Evolutionary conservation across 2,329 filamentous ascomycete species (phyloP).

Genomic region (Colletotrichum tropicicola): DNA sequence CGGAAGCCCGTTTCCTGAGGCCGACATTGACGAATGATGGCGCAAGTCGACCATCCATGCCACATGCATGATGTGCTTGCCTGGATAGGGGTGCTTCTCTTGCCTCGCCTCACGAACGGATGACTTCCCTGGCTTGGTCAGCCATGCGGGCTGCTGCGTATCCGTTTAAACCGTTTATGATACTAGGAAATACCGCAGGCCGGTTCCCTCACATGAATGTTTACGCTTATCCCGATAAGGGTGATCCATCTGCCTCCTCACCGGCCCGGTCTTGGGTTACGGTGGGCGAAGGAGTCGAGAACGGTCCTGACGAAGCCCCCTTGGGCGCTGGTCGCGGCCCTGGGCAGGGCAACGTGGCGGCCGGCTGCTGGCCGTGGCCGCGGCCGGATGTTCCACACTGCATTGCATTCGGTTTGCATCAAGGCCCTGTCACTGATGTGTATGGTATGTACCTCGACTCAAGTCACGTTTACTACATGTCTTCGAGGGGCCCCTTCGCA

Average conservation of each 20-base stretch:
- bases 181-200: constrained; percentile 34
- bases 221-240: constrained; percentile 9
- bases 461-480: neutral
- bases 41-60: neutral
- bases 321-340: constrained; percentile 17
- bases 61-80: constrained; percentile 6
- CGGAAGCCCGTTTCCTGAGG: constrained; percentile 18
- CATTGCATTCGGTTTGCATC: constrained; percentile 27
- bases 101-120: constrained; percentile 8
- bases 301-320: neutral
- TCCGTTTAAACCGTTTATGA: constrained; percentile 1
- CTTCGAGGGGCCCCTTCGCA: neutral
- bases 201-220: constrained; percentile 33
- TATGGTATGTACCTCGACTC: neutral
- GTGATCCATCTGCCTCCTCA: neutral
- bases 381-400: constrained; percentile 21
- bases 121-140: neutral
- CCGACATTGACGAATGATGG: constrained; percentile 16
- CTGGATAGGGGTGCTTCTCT: neutral
- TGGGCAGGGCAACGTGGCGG: constrained; percentile 31
- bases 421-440: neutral
- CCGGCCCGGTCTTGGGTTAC: constrained; percentile 7
- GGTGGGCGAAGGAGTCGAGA: neutral
- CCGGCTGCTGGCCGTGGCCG: constrained; percentile 31
- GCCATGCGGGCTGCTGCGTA: constrained; percentile 4